Evolutionary conservation across 176 grass and related monocot species (phyloP).

Genomic region (Hordeum marinum): DNA sequence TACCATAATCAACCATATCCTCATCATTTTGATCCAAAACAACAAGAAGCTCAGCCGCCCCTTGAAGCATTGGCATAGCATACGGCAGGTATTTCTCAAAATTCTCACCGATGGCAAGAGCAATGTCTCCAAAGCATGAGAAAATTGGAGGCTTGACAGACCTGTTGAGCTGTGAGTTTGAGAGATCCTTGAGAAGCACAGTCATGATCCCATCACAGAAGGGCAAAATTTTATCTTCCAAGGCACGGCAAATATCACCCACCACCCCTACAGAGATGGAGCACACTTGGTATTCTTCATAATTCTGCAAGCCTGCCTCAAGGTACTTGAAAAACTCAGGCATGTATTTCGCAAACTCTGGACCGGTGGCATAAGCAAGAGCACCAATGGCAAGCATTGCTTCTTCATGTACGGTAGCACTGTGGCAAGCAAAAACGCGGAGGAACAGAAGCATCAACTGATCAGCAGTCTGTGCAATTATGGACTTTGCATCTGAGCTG

Average conservation of each 20-base stretch:
- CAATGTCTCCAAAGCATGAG: slow-evolving; percentile 93
- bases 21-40: slow-evolving; percentile 68
- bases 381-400: slow-evolving; percentile 95
- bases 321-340: slow-evolving; percentile 75
- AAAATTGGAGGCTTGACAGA: slow-evolving; percentile 90
- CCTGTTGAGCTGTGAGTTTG: slow-evolving; percentile 71
- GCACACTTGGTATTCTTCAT: slow-evolving; percentile 91
- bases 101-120: slow-evolving; percentile 83
- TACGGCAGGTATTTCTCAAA: slow-evolving; percentile 93
- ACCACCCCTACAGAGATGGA: slow-evolving; percentile 90
- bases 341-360: slow-evolving; percentile 90
- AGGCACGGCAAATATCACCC: slow-evolving; percentile 83
- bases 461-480: slow-evolving; percentile 67
- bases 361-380: slow-evolving; percentile 85
- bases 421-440: slow-evolving; percentile 75
- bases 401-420: slow-evolving; percentile 92
- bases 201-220: slow-evolving; percentile 89
- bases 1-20: slow-evolving; percentile 86
- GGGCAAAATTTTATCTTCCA: slow-evolving; percentile 84
- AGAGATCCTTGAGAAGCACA: slow-evolving; percentile 80
- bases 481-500: slow-evolving; percentile 56
- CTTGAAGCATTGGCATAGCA: slow-evolving; percentile 80
- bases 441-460: slow-evolving; percentile 87
- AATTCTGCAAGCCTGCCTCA: slow-evolving; percentile 87
- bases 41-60: slow-evolving; percentile 62